A percentile compares a stretch with the other conserved stretches of the same genome.
Conservation (phyloP, 139 green algal species). For the Haematococcus sp. region DNA sequence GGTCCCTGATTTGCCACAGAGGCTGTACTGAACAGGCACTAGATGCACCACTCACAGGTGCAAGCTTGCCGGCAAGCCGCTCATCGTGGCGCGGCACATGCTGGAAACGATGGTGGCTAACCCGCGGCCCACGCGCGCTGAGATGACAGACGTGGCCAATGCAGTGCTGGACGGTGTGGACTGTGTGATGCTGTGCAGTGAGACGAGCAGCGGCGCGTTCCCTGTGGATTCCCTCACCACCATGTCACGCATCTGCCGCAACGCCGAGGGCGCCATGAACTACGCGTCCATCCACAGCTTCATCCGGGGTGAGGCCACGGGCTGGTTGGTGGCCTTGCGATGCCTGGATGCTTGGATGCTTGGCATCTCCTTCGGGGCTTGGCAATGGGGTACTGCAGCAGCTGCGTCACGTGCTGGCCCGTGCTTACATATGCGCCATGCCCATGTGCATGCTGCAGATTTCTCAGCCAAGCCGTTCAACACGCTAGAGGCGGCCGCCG, state of each 20-base stretch:
- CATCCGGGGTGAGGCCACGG: slow-evolving; percentile 26
- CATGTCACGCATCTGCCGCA: slow-evolving; percentile 44
- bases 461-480: slow-evolving; percentile 55
- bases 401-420: not conserved
- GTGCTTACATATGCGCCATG: too few relatives aligned
- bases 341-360: not conserved
- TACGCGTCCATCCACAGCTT: slow-evolving; percentile 55
- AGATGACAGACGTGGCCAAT: slow-evolving; percentile 67
- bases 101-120: slow-evolving; percentile 56
- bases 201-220: slow-evolving; percentile 52
- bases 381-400: slow-evolving; percentile 5
- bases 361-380: not conserved
- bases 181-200: slow-evolving; percentile 54
- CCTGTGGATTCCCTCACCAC: slow-evolving; percentile 46
- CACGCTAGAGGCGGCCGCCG: slow-evolving; percentile 41
- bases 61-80: slow-evolving; percentile 44
- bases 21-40: too few relatives aligned
- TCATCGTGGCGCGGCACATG: slow-evolving; percentile 53
- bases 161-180: slow-evolving; percentile 55
- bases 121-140: slow-evolving; percentile 56
- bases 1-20: too few relatives aligned
- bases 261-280: slow-evolving; percentile 56
- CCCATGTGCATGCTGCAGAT: slow-evolving; percentile 8
- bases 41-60: too few relatives aligned
- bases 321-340: not conserved